Base-by-base conservation (phyloP, 306 rosid genomes). In the Gillenia trifoliata region DNA sequence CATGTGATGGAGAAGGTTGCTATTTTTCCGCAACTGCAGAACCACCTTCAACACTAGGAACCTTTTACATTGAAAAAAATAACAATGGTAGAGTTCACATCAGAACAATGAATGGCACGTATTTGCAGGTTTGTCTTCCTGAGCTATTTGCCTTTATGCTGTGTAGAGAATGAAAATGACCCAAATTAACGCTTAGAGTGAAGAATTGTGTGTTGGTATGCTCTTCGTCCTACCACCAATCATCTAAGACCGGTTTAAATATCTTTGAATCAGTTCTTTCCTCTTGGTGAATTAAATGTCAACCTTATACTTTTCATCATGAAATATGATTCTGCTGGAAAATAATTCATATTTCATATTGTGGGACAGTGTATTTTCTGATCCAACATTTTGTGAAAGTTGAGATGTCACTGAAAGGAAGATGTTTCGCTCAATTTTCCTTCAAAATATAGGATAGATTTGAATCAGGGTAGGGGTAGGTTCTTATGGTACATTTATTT, bases 1-100 rank as follows among this genome's bases (percentile, higher is more conserved):
- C 92, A 25, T 90, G 96, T 72, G 85, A 78, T 81, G 87, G 83
- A 57, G 79, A 75, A 50, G 85, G 86, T 19, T 82, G 92, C 94
- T 78, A 83, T 72, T 76, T 89, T 72, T 83, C 85, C 43, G 97
- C 96, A 54, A 83, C 86, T 76, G 89, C 81, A 52, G 88, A 83
- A 77, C 81, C 84, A 22, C 73, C 94, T 69, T 83, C 90, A 52
- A 64, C 81, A 55, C 75, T 89, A 54, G 93, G 84, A 73, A 86
- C 88, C 63, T 91, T 87, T 80, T 61, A 72, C 40, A 75, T 91
- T 71, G 92, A 91, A 79, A 83, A 85, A 52, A 86, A 85, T 54
- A 84, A 40, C 76, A 72, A 85, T 22, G 79, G 64, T 49, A 91
- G 83, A 63, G 80, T 94, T 83, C 98, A 91, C 82, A 74, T 93